Base-by-base conservation (phyloP, 441 rosid genomes). In the Metrosideros polymorpha region DNA sequence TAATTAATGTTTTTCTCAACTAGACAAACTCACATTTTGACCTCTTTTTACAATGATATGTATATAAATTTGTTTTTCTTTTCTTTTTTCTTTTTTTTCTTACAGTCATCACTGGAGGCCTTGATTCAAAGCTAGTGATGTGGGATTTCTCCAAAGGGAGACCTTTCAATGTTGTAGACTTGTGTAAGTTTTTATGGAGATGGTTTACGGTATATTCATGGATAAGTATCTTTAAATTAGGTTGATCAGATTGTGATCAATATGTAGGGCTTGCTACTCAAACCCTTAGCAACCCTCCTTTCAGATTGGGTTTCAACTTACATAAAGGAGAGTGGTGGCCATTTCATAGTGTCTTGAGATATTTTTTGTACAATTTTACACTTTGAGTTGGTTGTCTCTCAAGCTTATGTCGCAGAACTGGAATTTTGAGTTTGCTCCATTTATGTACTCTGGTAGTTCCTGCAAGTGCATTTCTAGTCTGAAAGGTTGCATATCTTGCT, bases 131-230 rank as follows among this genome's bases (percentile, higher is more conserved):
- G 90, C 95, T 97, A 86, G 83, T 96, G 86, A 90, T 91, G 89
- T 97, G 99, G 99, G 98, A 97, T 93, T 97, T 97, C 89, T 95
- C 98, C 66, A 95, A 92, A 89, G 98, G 98, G 30, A 93, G 96
- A 19, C 90, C 95, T 6, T 88, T 88, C 87, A 96, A 94, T 91
- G 91, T 90, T 88, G 76, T 96, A 83, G 97, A 97, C 90, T 94
- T 96, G 82, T 95, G 99, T 95, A 91, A 59, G 91, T 39, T 50
- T 55, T 85, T 42, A 25, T 75, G n/a, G 14, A 3, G 47, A 71
- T 71, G 24, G 29, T 71, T 71, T 71, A 71, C 9, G 1, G 49
- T 39, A 22, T 35, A 71, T 71, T 0, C 7, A 22, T 39, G 47
- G 79, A 39, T 71, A 35, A 35, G n/a, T 22, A 10, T 71, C 79